Conservation (phyloP, 2,329 filamentous ascomycete genomes). For the Fusarium sp. region DNA sequence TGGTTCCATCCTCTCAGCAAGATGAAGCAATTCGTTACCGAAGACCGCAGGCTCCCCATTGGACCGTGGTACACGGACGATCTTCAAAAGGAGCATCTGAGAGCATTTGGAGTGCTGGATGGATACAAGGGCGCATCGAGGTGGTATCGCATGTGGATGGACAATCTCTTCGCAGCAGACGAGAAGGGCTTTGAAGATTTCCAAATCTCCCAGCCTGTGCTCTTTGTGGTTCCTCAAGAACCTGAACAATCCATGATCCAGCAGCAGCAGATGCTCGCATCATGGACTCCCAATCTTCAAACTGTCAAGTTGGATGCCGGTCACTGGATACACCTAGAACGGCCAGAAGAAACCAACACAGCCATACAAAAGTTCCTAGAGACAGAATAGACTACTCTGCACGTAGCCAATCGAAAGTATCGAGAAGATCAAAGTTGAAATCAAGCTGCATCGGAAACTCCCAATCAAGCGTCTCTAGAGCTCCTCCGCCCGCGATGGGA, state of each 20-base stretch:
- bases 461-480: conserved; percentile 50
- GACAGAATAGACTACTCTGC: conserved; percentile 17
- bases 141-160: conserved; percentile 50
- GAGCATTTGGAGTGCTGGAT: conserved; percentile 33
- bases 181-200: conserved; percentile 39
- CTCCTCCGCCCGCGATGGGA: conserved; percentile 38
- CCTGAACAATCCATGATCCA: conserved; percentile 28
- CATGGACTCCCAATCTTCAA: conserved; percentile 51
- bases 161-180: conserved; percentile 44
- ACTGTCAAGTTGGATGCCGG: conserved; percentile 50
- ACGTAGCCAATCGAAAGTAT: conserved; percentile 63
- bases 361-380: conserved; percentile 39
- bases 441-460: conserved; percentile 48
- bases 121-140: conserved; percentile 48
- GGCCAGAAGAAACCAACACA: conserved; percentile 36
- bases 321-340: conserved; percentile 53
- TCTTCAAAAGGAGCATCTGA: conserved; percentile 41
- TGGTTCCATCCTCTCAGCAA: conserved; percentile 46
- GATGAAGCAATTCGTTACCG: conserved; percentile 46
- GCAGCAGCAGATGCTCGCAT: conserved; percentile 44
- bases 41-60: conserved; percentile 35
- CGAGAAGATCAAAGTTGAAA: conserved; percentile 62
- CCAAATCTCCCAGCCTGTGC: conserved; percentile 30
- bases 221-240: conserved; percentile 41
- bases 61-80: conserved; percentile 44